Percentiles rank a stretch among this genome's conserved stretches.
Evolutionary conservation across 75 land plant species (phyloP).

Genomic region (Picea glauca): DNA sequence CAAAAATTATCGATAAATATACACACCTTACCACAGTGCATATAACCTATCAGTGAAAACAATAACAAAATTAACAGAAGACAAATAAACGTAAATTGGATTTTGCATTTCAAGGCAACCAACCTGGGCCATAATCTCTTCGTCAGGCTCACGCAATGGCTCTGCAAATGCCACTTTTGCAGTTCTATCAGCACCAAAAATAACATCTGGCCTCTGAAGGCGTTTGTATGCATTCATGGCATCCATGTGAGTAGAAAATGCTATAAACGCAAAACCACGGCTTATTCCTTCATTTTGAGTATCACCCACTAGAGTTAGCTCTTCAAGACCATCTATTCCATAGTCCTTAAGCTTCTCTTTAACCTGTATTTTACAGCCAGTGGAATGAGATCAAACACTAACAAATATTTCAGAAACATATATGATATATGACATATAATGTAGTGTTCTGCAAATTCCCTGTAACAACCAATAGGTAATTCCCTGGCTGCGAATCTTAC

Average conservation of each 20-base stretch:
- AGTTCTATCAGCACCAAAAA: constrained; percentile 76
- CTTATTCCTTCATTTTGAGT: constrained; percentile 60
- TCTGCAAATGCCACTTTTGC: constrained; percentile 92
- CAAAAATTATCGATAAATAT: neutral
- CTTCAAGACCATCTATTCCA: constrained; percentile 68
- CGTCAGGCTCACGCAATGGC: constrained; percentile 76
- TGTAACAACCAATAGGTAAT: neutral
- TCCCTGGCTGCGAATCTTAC: constrained; percentile 31
- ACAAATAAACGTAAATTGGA: neutral
- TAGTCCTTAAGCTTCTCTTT: constrained; percentile 56
- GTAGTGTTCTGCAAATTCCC: neutral
- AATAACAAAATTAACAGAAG: neutral
- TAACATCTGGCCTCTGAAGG: constrained; percentile 71
- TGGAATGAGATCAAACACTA: neutral
- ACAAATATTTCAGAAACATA: neutral
- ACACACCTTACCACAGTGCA: neutral
- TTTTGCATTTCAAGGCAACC: neutral
- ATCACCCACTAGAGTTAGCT: constrained; percentile 74
- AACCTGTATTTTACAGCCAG: constrained; percentile 32
- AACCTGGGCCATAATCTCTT: constrained; percentile 88
- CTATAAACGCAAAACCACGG: constrained; percentile 86
- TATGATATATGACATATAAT: neutral
- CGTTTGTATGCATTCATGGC: constrained; percentile 82
- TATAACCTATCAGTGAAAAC: neutral
- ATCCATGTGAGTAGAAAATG: constrained; percentile 69